These are phyloP conservation scores for Gilbertella persicaria DNA, from an alignment of 371 early-diverging fungal genomes.

Conservation along the genomic window DNA sequence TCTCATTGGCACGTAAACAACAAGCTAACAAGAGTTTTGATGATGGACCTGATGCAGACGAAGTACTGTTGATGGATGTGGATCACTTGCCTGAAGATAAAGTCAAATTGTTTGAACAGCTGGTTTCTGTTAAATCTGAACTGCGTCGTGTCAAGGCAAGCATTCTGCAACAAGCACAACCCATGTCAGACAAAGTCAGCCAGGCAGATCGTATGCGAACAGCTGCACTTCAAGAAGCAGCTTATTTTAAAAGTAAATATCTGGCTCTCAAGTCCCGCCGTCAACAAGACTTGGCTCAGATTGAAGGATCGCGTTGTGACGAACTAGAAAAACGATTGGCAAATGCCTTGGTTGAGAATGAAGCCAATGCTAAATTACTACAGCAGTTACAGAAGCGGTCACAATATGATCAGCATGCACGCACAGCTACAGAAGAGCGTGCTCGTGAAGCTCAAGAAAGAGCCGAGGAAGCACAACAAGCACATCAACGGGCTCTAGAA, in stretches of 20 bases:
- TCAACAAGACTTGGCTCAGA: conserved; percentile 33
- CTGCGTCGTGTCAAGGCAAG: conserved; percentile 43
- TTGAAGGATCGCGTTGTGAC: conserved; percentile 48
- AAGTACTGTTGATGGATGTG: conserved; percentile 36
- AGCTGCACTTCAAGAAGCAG: conserved; percentile 62
- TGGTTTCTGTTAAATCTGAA: conserved; percentile 45
- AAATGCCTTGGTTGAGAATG: conserved; percentile 48
- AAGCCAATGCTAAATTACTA: conserved; percentile 33
- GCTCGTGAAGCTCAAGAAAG: conserved; percentile 44
- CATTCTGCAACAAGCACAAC: conserved; percentile 56
- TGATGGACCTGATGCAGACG: conserved; percentile 37
- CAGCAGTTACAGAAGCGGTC: conserved; percentile 45
- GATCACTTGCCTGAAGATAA: conserved; percentile 38
- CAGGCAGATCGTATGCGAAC: conserved; percentile 60
- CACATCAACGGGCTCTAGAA: conserved; percentile 53
- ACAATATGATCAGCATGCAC: conserved; percentile 42
- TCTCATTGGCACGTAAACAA: conserved; percentile 43
- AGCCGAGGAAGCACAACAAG: conserved; percentile 58
- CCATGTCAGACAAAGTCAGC: conserved; percentile 48
- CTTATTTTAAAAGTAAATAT: conserved; percentile 58
- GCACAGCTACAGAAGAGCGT: conserved; percentile 51
- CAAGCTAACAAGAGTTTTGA: conserved; percentile 28
- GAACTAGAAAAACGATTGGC: conserved; percentile 56
- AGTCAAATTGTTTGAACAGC: conserved; percentile 44
- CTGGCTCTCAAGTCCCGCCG: conserved; percentile 34